Conservation (phyloP, 2,329 filamentous ascomycete species). For the Onygenales sp. region DNA sequence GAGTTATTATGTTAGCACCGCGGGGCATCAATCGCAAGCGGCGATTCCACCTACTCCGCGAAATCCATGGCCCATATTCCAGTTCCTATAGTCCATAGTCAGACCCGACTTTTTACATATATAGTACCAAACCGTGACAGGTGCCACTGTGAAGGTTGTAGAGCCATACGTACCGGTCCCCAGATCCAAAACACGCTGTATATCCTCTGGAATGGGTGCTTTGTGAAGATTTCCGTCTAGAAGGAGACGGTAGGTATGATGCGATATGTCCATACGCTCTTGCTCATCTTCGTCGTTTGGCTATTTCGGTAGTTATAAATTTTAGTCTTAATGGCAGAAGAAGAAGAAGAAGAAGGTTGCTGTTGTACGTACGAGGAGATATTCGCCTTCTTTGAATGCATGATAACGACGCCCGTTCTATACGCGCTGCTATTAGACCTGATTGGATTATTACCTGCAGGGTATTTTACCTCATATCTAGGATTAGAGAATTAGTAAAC, state of each 20-base stretch:
- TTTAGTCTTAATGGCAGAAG: not conserved
- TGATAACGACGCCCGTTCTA: not conserved
- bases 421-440: not conserved
- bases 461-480: not conserved
- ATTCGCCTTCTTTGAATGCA: not conserved
- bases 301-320: not conserved
- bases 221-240: conserved; percentile 12
- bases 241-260: conserved; percentile 15
- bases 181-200: conserved; percentile 9
- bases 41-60: conserved; percentile 6
- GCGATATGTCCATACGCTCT: conserved; percentile 12
- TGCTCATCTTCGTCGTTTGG: conserved; percentile 10
- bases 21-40: too few relatives aligned
- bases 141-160: too few relatives aligned
- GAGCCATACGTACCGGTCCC: conserved; percentile 5
- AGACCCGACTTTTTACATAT: not conserved
- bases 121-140: not conserved
- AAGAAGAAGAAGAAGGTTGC: not conserved
- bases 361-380: not conserved
- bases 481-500: too few relatives aligned
- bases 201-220: conserved; percentile 15
- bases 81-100: not conserved
- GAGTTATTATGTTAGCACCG: too few relatives aligned
- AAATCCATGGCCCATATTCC: conserved; percentile 11
- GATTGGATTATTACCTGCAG: not conserved